These are phyloP conservation scores for Patellifolia procumbens DNA, from an alignment of 179 eudicot genomes.

Conservation along the genomic window DNA sequence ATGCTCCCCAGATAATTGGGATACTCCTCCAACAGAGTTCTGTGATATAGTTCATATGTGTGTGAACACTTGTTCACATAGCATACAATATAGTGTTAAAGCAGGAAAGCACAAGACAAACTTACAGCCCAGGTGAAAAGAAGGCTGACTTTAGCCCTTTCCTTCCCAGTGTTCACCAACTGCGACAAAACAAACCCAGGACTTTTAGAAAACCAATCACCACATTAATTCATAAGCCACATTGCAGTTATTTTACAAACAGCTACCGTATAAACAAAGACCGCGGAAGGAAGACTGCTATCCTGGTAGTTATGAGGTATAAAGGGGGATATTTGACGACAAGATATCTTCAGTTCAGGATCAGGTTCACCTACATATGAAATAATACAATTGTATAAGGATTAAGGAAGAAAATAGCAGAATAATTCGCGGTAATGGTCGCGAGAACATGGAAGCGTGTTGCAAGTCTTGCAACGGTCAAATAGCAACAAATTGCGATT, in stretches of 20 bases:
- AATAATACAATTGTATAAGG: conserved; percentile 26
- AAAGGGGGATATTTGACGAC: conserved; percentile 98
- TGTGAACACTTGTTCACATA: conserved; percentile 8
- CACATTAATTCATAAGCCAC: background rate
- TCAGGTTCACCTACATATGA: conserved; percentile 82
- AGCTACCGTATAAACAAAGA: conserved; percentile 92
- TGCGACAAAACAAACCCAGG: conserved; percentile 37
- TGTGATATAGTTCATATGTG: conserved; percentile 31
- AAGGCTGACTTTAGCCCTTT: conserved; percentile 97
- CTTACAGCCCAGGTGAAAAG: conserved; percentile 98
- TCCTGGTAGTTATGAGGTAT: conserved; percentile 94
- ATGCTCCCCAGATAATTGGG: conserved; percentile 93
- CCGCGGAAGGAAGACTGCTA: conserved; percentile 95
- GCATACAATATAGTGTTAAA: background rate
- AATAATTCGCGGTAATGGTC: no score
- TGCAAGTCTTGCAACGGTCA: no score
- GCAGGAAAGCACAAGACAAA: conserved; percentile 20
- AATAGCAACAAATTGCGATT: no score
- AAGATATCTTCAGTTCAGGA: conserved; percentile 92
- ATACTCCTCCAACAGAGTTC: conserved; percentile 94
- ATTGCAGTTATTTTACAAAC: background rate
- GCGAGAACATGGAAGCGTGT: no score
- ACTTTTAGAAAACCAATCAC: conserved; percentile 5
- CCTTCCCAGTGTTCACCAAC: conserved; percentile 96
- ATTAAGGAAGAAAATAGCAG: no score